A percentile compares a stretch with the other conserved stretches of the same genome.
phyloP scores from a whole-genome alignment of 495 filamentous ascomycete species.

The Echria macrotheca region DNA sequence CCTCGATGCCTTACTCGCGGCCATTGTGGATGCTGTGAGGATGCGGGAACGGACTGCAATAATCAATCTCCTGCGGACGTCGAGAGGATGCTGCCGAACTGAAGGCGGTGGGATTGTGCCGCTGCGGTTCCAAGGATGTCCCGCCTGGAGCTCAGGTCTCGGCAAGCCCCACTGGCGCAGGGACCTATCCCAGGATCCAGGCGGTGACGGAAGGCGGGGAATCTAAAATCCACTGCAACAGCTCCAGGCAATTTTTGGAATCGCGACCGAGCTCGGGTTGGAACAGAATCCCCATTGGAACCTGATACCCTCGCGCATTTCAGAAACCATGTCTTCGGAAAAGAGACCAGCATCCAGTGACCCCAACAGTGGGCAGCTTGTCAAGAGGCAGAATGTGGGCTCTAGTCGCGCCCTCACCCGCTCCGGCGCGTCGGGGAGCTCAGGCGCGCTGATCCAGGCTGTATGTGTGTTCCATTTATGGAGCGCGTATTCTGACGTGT shows the following conservation, averaged over 20 bases:
- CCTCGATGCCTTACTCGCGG: constrained; percentile 82
- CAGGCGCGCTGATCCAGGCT: constrained; percentile 71
- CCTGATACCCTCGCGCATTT: neutral
- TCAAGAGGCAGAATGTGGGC: constrained; percentile 83
- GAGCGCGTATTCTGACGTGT: constrained; percentile 18
- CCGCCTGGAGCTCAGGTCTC: neutral
- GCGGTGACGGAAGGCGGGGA: constrained; percentile 23
- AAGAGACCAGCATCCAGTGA: constrained; percentile 80
- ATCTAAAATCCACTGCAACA: constrained; percentile 25
- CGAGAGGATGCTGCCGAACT: no score
- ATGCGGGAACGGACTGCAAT: no score
- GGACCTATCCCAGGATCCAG: neutral
- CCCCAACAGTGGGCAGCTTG: constrained; percentile 72
- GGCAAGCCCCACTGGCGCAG: neutral
- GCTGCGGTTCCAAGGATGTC: neutral
- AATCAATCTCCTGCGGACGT: no score
- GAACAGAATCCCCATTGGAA: no score
- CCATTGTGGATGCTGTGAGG: constrained; percentile 44
- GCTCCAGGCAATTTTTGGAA: constrained; percentile 5
- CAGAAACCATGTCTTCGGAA: constrained; percentile 66
- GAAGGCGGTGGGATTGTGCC: constrained; percentile 20
- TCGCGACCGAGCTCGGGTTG: neutral
- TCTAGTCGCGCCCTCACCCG: constrained; percentile 55
- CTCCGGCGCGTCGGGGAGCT: constrained; percentile 57
- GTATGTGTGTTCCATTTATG: no score